Percentiles rank a stretch among this genome's conserved stretches.
These are phyloP conservation scores for Nicotiana tomentosiformis DNA, from an alignment of 257 asterid genomes.

Conservation along the genomic window DNA sequence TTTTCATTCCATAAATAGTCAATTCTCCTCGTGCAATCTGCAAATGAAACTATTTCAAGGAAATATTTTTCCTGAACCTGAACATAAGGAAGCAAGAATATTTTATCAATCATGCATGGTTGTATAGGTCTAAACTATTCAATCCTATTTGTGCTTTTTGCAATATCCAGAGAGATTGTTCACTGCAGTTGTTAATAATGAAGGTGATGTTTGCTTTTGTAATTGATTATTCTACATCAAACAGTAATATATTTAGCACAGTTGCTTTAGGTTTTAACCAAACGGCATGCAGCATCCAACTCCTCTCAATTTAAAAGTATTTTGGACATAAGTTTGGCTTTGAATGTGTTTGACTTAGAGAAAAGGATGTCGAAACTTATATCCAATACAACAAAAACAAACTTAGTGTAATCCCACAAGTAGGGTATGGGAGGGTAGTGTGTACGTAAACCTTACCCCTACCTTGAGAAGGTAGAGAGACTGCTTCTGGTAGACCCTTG, in stretches of 20 bases:
- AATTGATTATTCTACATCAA: neutral
- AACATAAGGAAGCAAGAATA: neutral
- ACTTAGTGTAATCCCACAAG: too few relatives aligned
- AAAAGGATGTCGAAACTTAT: neutral
- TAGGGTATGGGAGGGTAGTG: too few relatives aligned
- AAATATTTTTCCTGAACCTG: neutral
- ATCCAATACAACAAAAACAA: neutral
- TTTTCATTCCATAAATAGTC: neutral
- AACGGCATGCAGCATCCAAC: neutral
- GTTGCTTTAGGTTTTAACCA: neutral
- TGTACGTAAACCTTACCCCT: too few relatives aligned
- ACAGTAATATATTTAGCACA: neutral
- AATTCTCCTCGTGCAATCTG: neutral
- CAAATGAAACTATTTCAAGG: neutral
- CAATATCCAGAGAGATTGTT: neutral
- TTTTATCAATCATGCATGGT: neutral
- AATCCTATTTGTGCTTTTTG: neutral
- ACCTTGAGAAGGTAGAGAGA: too few relatives aligned
- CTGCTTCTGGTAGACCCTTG: too few relatives aligned
- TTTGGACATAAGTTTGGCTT: neutral
- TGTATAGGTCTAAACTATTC: neutral
- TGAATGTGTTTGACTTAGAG: neutral
- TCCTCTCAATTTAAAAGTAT: neutral
- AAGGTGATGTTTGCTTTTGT: neutral
- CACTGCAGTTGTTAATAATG: neutral